phyloP scores from a whole-genome alignment of 495 filamentous ascomycete genomes.

The Apodospora peruviana region DNA sequence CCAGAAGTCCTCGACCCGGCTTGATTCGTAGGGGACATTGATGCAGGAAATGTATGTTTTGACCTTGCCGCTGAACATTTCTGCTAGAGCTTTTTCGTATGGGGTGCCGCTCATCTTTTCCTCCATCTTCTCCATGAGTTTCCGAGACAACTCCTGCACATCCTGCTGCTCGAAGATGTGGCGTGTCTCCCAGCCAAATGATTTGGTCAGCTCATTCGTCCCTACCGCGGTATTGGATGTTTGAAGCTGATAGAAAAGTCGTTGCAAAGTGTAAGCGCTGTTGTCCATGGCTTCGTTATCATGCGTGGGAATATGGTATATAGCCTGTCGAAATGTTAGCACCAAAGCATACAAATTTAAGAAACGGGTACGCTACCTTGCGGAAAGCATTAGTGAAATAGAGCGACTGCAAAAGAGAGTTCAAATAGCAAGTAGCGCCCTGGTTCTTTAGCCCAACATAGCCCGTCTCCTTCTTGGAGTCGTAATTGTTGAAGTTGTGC shows the following conservation, averaged over 20 bases:
- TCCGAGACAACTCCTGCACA: constrained; percentile 92
- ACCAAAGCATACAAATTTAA: background rate
- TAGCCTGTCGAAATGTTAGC: constrained; percentile 54
- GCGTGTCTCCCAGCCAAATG: constrained; percentile 96
- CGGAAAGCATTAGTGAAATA: constrained; percentile 98
- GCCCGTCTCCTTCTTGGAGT: constrained; percentile 97
- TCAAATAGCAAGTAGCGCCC: constrained; percentile 96
- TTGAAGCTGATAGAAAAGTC: constrained; percentile 91
- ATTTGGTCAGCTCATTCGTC: constrained; percentile 86
- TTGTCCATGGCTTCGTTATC: constrained; percentile 73
- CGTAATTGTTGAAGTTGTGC: constrained; percentile 98
- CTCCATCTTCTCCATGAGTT: constrained; percentile 94
- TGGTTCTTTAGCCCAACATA: constrained; percentile 97
- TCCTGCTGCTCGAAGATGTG: constrained; percentile 99
- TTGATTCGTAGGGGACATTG: constrained; percentile 95
- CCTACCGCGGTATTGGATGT: constrained; percentile 74
- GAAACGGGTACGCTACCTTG: constrained; percentile 52
- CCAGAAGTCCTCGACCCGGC: constrained; percentile 95
- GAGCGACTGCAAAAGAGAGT: constrained; percentile 92
- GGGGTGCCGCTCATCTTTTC: constrained; percentile 96
- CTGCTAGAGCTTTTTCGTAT: constrained; percentile 83
- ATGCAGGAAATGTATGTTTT: constrained; percentile 99
- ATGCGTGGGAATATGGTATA: constrained; percentile 92
- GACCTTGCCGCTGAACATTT: constrained; percentile 91
- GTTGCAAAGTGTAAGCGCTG: constrained; percentile 89